A percentile compares a stretch with the other conserved stretches of the same genome.
phyloP scores from a whole-genome alignment of 805 yeast genomes.

The Lachancea nothofagi region DNA sequence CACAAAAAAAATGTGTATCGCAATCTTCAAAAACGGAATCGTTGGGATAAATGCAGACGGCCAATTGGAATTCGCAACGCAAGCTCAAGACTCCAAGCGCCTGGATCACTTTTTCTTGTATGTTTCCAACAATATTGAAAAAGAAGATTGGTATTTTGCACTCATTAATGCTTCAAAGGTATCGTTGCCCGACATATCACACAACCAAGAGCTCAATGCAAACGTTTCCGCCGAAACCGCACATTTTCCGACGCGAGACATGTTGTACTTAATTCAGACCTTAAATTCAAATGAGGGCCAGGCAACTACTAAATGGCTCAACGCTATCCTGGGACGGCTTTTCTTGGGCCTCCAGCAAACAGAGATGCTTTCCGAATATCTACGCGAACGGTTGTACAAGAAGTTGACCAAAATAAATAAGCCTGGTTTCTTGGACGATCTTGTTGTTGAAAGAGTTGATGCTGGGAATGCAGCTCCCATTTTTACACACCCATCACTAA shows the following conservation, averaged over 20 bases:
- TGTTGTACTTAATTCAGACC: slow-evolving; percentile 67
- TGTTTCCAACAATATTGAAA: slow-evolving; percentile 70
- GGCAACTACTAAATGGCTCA: slow-evolving; percentile 81
- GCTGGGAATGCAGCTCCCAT: slow-evolving; percentile 81
- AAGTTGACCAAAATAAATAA: slow-evolving; percentile 74
- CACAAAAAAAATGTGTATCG: slow-evolving; percentile 73
- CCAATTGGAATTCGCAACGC: slow-evolving; percentile 7
- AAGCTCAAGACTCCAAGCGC: neutral
- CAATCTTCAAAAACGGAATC: slow-evolving; percentile 48
- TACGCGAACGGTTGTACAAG: slow-evolving; percentile 56
- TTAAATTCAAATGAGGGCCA: slow-evolving; percentile 81
- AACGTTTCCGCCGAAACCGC: slow-evolving; percentile 62
- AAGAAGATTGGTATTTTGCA: slow-evolving; percentile 91
- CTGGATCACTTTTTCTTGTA: slow-evolving; percentile 53
- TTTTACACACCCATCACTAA: slow-evolving; percentile 64
- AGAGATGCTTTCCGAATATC: slow-evolving; percentile 50
- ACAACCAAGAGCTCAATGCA: slow-evolving; percentile 46
- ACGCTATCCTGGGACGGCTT: slow-evolving; percentile 78
- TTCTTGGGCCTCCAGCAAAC: slow-evolving; percentile 76
- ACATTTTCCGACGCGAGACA: slow-evolving; percentile 64
- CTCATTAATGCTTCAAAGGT: slow-evolving; percentile 69
- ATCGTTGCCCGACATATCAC: slow-evolving; percentile 12
- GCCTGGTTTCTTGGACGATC: slow-evolving; percentile 84
- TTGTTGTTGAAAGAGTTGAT: slow-evolving; percentile 62
- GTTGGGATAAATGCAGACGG: slow-evolving; percentile 19